Conservation (phyloP, 2,329 filamentous ascomycete species). For the Aspergillus eucalypticola region DNA sequence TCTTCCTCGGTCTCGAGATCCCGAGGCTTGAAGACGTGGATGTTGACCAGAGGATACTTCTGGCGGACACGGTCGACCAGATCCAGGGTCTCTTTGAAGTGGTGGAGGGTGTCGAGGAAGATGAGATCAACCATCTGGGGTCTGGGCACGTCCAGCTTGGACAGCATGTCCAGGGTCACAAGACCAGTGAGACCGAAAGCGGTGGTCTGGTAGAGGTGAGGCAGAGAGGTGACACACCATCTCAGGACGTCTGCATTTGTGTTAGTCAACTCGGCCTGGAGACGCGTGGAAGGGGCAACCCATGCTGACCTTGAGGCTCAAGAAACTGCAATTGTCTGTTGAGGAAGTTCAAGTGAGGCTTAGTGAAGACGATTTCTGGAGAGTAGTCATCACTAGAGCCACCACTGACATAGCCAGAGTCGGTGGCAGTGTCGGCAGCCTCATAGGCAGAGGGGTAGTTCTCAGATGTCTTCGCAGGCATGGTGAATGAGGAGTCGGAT, state of each 20-base stretch:
- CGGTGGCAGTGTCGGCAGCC: slow-evolving; percentile 65
- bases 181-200: slow-evolving; percentile 81
- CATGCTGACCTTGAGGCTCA: slow-evolving; percentile 67
- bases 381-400: slow-evolving; percentile 63
- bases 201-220: slow-evolving; percentile 83
- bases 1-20: slow-evolving; percentile 71
- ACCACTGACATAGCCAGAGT: slow-evolving; percentile 75
- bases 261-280: slow-evolving; percentile 20
- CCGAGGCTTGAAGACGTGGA: slow-evolving; percentile 89
- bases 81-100: slow-evolving; percentile 74
- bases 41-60: slow-evolving; percentile 73
- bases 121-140: slow-evolving; percentile 56
- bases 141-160: slow-evolving; percentile 50
- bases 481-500: slow-evolving; percentile 22
- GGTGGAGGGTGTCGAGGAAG: slow-evolving; percentile 82
- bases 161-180: slow-evolving; percentile 72
- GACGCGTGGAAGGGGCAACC: slow-evolving; percentile 6
- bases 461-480: slow-evolving; percentile 41
- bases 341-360: slow-evolving; percentile 83
- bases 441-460: slow-evolving; percentile 41
- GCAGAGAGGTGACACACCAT: slow-evolving; percentile 89
- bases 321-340: slow-evolving; percentile 87
- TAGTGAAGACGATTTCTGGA: slow-evolving; percentile 80
- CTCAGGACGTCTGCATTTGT: slow-evolving; percentile 69
- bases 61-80: slow-evolving; percentile 72